phyloP scores from a whole-genome alignment of 805 yeast species.

The Myxozyma neotropica region DNA sequence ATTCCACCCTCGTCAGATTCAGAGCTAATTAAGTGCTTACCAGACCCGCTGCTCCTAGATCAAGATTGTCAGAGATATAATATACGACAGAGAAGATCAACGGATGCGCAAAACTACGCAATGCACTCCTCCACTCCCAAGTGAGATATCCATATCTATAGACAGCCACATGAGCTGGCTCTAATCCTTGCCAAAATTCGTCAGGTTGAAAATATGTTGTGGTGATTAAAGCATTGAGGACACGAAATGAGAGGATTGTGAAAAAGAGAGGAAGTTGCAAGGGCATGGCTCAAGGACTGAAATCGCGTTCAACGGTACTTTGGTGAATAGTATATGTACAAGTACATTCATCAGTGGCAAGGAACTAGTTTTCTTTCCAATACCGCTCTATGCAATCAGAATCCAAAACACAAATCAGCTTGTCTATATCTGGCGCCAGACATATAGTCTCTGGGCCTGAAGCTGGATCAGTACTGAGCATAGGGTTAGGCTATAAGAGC shows the following conservation, averaged over 20 bases:
- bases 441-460: no score
- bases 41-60: slow-evolving; percentile 47
- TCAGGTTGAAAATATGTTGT: slow-evolving; percentile 92
- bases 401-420: no score
- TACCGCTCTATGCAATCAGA: no score
- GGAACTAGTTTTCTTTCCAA: no score
- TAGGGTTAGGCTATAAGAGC: neutral
- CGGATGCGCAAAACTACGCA: slow-evolving; percentile 83
- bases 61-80: slow-evolving; percentile 42
- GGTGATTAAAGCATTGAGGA: slow-evolving; percentile 64
- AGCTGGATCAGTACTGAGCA: no score
- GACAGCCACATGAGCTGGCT: slow-evolving; percentile 79
- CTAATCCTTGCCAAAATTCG: slow-evolving; percentile 90
- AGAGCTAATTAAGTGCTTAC: slow-evolving; percentile 12
- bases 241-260: slow-evolving; percentile 49
- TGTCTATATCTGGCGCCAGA: no score
- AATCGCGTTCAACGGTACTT: no score
- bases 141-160: slow-evolving; percentile 82
- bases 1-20: neutral
- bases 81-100: slow-evolving; percentile 59
- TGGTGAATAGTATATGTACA: no score
- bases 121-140: slow-evolving; percentile 88
- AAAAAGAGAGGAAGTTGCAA: neutral
- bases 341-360: no score
- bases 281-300: neutral